Percentiles rank a stretch among this genome's conserved stretches.
Evolutionary conservation across 1,284 basidiomycete genomes (phyloP).

Genomic region (Pholiota adiposa): DNA sequence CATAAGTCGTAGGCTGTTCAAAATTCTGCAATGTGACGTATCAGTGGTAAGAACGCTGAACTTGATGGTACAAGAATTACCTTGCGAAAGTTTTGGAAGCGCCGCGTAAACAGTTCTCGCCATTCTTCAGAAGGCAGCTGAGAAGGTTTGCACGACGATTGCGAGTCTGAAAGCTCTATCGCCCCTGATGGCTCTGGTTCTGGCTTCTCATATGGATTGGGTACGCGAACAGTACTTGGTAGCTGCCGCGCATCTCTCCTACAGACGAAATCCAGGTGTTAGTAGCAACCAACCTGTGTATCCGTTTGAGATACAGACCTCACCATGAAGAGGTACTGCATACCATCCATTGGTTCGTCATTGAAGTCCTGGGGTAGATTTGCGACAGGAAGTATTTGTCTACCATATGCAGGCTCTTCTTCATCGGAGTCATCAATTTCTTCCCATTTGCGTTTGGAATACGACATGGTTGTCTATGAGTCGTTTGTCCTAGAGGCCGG

Average conservation of each 20-base stretch:
- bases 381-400: slow-evolving; percentile 76
- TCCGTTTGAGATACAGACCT: slow-evolving; percentile 48
- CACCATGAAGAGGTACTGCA: slow-evolving; percentile 83
- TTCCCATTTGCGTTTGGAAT: slow-evolving; percentile 53
- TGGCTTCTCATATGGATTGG: slow-evolving; percentile 64
- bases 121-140: slow-evolving; percentile 67
- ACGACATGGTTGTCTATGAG: slow-evolving; percentile 27
- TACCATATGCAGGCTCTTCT: slow-evolving; percentile 57
- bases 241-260: slow-evolving; percentile 71
- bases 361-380: slow-evolving; percentile 68
- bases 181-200: slow-evolving; percentile 22
- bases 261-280: slow-evolving; percentile 2
- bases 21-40: slow-evolving; percentile 53
- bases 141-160: slow-evolving; percentile 27
- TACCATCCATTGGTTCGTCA: slow-evolving; percentile 69
- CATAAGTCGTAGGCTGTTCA: slow-evolving; percentile 60
- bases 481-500: neutral
- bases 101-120: slow-evolving; percentile 56
- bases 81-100: slow-evolving; percentile 68
- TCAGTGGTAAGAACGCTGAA: neutral
- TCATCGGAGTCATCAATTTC: slow-evolving; percentile 51
- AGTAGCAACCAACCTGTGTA: neutral
- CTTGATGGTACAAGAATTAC: slow-evolving; percentile 34
- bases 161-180: slow-evolving; percentile 19
- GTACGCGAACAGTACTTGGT: slow-evolving; percentile 62